Evolutionary conservation across 2,329 filamentous ascomycete genomes (phyloP).

Genomic region (Scopulariopsis brevicaulis): DNA sequence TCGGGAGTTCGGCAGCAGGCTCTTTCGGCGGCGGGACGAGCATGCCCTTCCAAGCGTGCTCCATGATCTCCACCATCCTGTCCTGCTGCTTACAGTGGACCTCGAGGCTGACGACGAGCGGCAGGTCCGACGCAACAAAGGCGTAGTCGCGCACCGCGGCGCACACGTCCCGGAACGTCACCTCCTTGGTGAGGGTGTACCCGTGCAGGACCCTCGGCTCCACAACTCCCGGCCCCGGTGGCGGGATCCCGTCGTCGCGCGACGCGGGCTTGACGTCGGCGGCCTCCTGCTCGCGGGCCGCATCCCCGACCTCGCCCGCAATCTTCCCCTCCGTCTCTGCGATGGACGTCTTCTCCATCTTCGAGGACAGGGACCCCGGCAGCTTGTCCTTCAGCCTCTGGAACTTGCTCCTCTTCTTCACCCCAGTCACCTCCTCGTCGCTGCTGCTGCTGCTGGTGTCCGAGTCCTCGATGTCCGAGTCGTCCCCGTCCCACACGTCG

Average conservation of each 20-base stretch:
- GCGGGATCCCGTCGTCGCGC: slow-evolving; percentile 3
- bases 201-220: slow-evolving; percentile 80
- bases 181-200: slow-evolving; percentile 81
- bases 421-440: slow-evolving; percentile 35
- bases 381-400: slow-evolving; percentile 52
- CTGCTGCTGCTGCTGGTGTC: slow-evolving; percentile 33
- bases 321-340: slow-evolving; percentile 23
- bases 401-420: slow-evolving; percentile 49
- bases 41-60: slow-evolving; percentile 65
- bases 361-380: slow-evolving; percentile 20
- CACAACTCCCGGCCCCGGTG: slow-evolving; percentile 16
- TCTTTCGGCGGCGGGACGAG: slow-evolving; percentile 47
- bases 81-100: slow-evolving; percentile 87
- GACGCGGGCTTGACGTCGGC: neutral
- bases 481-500: slow-evolving; percentile 87
- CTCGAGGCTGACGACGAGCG: slow-evolving; percentile 89
- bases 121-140: slow-evolving; percentile 64
- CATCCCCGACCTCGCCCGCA: slow-evolving; percentile 8
- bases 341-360: slow-evolving; percentile 36
- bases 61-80: slow-evolving; percentile 87
- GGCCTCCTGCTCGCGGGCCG: slow-evolving; percentile 4
- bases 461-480: slow-evolving; percentile 57
- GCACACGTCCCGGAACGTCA: slow-evolving; percentile 80
- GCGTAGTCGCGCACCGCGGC: slow-evolving; percentile 67
- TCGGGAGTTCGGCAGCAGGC: slow-evolving; percentile 43